Evolutionary conservation across 139 green algal genomes (phyloP).

Genomic region (Mesostigma viride): DNA sequence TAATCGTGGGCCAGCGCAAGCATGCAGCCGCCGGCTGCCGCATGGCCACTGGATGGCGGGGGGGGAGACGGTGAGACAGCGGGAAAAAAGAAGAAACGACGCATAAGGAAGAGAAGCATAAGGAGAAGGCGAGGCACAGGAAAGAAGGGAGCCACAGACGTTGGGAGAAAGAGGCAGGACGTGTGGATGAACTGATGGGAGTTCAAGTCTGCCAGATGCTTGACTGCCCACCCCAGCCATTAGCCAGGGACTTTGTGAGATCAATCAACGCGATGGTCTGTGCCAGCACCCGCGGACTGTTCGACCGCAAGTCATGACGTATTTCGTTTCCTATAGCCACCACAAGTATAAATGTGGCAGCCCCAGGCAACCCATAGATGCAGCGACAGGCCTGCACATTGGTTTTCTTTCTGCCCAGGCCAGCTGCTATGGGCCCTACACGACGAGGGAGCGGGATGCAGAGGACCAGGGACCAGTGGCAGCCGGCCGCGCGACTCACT

Average conservation of each 20-base stretch:
- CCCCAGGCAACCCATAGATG: too few species aligned
- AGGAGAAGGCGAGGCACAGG: neutral
- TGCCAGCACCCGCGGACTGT: neutral
- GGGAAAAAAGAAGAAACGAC: neutral
- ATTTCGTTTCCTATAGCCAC: too few species aligned
- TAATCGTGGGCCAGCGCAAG: slow-evolving; percentile 25
- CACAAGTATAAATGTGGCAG: too few species aligned
- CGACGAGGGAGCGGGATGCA: too few species aligned
- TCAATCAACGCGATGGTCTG: neutral
- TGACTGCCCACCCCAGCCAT: neutral
- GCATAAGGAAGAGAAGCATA: neutral
- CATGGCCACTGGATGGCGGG: slow-evolving; percentile 9
- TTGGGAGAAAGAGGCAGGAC: neutral
- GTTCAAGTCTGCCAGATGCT: neutral
- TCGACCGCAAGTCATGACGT: too few species aligned
- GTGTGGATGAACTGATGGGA: neutral
- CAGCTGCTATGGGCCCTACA: too few species aligned
- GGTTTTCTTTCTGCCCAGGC: too few species aligned
- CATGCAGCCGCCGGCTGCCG: slow-evolving; percentile 19
- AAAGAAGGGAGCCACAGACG: neutral
- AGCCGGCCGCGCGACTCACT: too few species aligned
- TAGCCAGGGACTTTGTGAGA: neutral
- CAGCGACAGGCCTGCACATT: too few species aligned
- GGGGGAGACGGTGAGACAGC: neutral
- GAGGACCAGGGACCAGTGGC: too few species aligned